Evolutionary conservation across 2,329 filamentous ascomycete species (phyloP).

Genomic region (Penicillium sp.): DNA sequence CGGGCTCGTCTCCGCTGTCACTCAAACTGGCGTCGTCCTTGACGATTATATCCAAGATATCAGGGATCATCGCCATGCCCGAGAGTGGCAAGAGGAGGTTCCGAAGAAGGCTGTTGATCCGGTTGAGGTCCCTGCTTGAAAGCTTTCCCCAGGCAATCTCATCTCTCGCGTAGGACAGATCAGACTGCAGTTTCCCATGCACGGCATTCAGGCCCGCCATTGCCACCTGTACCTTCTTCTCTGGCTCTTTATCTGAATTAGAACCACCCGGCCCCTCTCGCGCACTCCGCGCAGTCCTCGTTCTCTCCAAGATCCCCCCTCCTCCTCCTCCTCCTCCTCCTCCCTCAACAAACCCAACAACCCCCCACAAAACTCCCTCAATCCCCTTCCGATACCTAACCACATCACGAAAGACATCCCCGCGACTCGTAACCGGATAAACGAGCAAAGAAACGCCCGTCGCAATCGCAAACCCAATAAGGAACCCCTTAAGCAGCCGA

Average conservation of each 20-base stretch:
- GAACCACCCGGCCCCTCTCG: slow-evolving; percentile 15
- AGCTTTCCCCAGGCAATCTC: slow-evolving; percentile 74
- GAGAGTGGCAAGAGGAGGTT: slow-evolving; percentile 66
- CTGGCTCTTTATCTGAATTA: slow-evolving; percentile 21
- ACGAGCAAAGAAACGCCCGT: slow-evolving; percentile 68
- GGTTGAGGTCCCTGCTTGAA: slow-evolving; percentile 65
- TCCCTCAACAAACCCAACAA: slow-evolving; percentile 63
- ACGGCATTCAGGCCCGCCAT: slow-evolving; percentile 58
- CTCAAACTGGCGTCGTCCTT: slow-evolving; percentile 15
- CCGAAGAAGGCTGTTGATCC: slow-evolving; percentile 64
- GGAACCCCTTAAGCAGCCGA: slow-evolving; percentile 63
- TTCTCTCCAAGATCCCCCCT: slow-evolving; percentile 23
- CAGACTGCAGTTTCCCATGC: slow-evolving; percentile 67
- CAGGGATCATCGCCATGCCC: slow-evolving; percentile 71
- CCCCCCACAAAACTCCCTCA: slow-evolving; percentile 61
- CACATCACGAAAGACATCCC: slow-evolving; percentile 66
- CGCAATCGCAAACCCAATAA: slow-evolving; percentile 68
- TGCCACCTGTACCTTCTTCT: slow-evolving; percentile 34
- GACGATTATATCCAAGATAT: slow-evolving; percentile 60
- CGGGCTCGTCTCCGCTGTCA: slow-evolving; percentile 11
- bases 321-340: slow-evolving; percentile 17
- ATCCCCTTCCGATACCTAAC: slow-evolving; percentile 57
- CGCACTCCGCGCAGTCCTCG: slow-evolving; percentile 25
- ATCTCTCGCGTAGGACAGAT: slow-evolving; percentile 72
- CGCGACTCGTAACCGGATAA: slow-evolving; percentile 68